Conservation (phyloP, 495 filamentous ascomycete genomes). For the Niebla homalea region DNA sequence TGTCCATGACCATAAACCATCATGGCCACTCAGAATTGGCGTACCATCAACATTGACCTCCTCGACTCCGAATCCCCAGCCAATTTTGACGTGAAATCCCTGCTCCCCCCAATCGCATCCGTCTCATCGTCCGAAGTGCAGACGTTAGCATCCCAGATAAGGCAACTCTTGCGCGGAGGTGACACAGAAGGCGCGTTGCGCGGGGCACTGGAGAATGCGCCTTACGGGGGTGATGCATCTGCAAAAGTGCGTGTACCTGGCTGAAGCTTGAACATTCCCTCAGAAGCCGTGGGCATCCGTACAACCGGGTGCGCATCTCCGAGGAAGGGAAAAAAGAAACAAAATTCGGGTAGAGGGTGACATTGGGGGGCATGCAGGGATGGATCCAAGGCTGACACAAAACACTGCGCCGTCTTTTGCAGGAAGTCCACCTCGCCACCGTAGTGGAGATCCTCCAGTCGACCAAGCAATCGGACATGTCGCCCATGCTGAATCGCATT, state of each 20-base stretch:
- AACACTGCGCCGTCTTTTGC: neutral
- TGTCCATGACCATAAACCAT: conserved; percentile 12
- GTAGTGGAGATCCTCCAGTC: conserved; percentile 81
- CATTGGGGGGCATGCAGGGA: too few species aligned
- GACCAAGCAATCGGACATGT: conserved; percentile 85
- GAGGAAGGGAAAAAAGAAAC: too few species aligned
- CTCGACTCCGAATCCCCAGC: conserved; percentile 73
- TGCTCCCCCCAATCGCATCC: conserved; percentile 57
- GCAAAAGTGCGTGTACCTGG: conserved; percentile 46
- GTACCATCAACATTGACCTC: conserved; percentile 86
- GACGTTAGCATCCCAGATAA: conserved; percentile 57
- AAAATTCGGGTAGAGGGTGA: too few species aligned
- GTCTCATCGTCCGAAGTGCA: conserved; percentile 60
- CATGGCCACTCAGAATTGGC: conserved; percentile 60
- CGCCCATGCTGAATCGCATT: conserved; percentile 63
- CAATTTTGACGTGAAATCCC: conserved; percentile 75
- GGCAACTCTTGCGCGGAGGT: conserved; percentile 72
- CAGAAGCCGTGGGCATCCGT: too few species aligned
- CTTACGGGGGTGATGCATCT: conserved; percentile 54
- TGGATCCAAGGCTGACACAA: too few species aligned
- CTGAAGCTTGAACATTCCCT: too few species aligned
- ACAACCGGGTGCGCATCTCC: neutral
- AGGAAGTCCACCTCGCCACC: conserved; percentile 67
- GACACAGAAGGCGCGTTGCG: conserved; percentile 75
- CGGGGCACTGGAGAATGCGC: conserved; percentile 61